These are phyloP conservation scores for Trichoderma asperelloides DNA, from an alignment of 495 filamentous ascomycete genomes.

Conservation along the genomic window DNA sequence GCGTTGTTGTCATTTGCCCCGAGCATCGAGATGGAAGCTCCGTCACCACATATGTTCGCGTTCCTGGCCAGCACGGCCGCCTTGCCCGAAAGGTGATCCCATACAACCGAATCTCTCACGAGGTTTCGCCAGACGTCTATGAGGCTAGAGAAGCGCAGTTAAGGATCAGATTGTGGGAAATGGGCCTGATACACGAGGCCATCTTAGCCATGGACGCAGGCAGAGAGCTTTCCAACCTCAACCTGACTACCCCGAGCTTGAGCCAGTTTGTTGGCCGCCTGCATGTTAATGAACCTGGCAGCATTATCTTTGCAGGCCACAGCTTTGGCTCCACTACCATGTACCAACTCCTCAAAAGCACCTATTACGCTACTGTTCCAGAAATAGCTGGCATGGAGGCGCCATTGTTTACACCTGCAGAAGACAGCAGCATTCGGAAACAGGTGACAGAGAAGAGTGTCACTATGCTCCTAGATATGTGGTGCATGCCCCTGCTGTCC, in stretches of 20 bases:
- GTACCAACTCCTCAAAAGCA: constrained; percentile 63
- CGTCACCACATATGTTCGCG: constrained; percentile 53
- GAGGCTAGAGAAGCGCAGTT: constrained; percentile 55
- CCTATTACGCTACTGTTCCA: constrained; percentile 46
- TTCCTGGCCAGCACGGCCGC: constrained; percentile 29
- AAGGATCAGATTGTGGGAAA: constrained; percentile 63
- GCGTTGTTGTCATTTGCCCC: constrained; percentile 63
- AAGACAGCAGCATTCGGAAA: constrained; percentile 35
- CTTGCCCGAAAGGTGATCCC: constrained; percentile 28
- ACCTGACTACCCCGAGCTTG: constrained; percentile 38
- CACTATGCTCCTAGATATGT: constrained; percentile 61
- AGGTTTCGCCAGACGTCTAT: constrained; percentile 45
- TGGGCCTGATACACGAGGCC: constrained; percentile 53
- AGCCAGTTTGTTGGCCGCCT: constrained; percentile 43
- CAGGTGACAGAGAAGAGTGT: constrained; percentile 58
- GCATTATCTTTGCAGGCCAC: constrained; percentile 63
- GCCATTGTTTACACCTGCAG: constrained; percentile 42
- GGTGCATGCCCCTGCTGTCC: constrained; percentile 58
- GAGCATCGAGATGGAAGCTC: constrained; percentile 71
- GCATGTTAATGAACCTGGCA: constrained; percentile 58
- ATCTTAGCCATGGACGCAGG: constrained; percentile 52
- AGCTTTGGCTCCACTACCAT: constrained; percentile 66
- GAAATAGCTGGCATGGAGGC: constrained; percentile 20
- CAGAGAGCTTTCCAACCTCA: constrained; percentile 34
- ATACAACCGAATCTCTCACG: constrained; percentile 45